Evolutionary conservation across 257 asterid genomes (phyloP).

Genomic region (Osmanthus fragrans): DNA sequence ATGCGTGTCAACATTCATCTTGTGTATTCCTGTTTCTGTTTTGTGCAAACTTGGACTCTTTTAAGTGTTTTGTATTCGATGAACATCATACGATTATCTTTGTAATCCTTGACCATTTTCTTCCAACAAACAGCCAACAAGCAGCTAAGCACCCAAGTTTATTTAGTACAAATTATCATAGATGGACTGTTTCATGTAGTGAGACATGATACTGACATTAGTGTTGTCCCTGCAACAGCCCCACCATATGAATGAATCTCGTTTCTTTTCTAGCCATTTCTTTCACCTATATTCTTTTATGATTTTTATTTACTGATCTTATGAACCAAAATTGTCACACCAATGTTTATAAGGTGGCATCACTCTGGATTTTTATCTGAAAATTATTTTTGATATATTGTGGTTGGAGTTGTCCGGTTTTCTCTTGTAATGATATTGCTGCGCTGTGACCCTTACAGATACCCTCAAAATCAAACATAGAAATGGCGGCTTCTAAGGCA

Average conservation of each 20-base stretch:
- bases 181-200: not conserved
- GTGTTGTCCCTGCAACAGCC: not conserved
- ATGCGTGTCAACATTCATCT: not conserved
- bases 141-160: not conserved
- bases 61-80: not conserved
- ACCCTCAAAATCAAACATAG: slow-evolving; percentile 30
- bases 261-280: not conserved
- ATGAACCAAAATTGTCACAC: not conserved
- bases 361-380: not conserved
- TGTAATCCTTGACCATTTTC: not conserved
- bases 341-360: not conserved
- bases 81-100: not conserved
- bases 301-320: not conserved
- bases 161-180: not conserved
- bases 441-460: slow-evolving; percentile 29
- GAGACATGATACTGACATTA: not conserved
- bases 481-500: slow-evolving; percentile 11
- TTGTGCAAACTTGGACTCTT: not conserved
- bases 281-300: not conserved
- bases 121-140: not conserved
- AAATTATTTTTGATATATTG: not conserved
- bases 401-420: not conserved
- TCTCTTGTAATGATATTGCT: not conserved
- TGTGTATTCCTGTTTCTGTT: not conserved
- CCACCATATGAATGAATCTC: not conserved